Evolutionary conservation across 106 monocot species (phyloP).

Genomic region (Acorus gramineus): DNA sequence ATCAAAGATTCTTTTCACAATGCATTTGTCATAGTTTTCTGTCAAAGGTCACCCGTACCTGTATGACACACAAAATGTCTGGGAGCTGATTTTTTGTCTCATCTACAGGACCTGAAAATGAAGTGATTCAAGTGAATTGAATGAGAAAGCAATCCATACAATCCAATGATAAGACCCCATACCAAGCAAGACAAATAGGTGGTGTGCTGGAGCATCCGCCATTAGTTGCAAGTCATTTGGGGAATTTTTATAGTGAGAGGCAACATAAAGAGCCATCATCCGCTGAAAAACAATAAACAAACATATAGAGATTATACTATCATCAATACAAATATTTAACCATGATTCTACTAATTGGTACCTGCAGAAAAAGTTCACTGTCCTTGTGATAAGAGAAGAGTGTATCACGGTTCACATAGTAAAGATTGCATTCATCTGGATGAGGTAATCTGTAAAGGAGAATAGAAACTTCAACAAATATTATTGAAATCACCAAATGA

Average conservation of each 20-base stretch:
- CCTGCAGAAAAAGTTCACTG: constrained; percentile 95
- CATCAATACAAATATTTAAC: too few species aligned
- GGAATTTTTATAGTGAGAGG: constrained; percentile 98
- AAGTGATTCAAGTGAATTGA: background rate
- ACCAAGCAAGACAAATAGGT: constrained; percentile 98
- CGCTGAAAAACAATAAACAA: constrained; percentile 40
- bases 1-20: too few species aligned
- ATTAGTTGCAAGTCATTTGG: constrained; percentile 98
- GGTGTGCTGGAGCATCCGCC: constrained; percentile 99
- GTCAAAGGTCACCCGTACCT: constrained; percentile 26
- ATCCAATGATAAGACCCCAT: constrained; percentile 4
- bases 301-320: background rate
- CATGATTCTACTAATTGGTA: constrained; percentile 8
- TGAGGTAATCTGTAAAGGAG: constrained; percentile 49
- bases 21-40: too few species aligned
- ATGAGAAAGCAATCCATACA: background rate
- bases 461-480: background rate
- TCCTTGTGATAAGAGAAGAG: constrained; percentile 98
- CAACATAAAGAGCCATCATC: constrained; percentile 99
- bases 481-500: background rate
- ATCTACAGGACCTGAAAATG: constrained; percentile 78
- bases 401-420: constrained; percentile 95
- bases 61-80: constrained; percentile 95
- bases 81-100: constrained; percentile 85
- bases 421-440: constrained; percentile 86